Percentiles rank a stretch among this genome's conserved stretches.
Evolutionary conservation across 176 grass and related monocot species (phyloP).

Genomic region (Eleusine coracana): DNA sequence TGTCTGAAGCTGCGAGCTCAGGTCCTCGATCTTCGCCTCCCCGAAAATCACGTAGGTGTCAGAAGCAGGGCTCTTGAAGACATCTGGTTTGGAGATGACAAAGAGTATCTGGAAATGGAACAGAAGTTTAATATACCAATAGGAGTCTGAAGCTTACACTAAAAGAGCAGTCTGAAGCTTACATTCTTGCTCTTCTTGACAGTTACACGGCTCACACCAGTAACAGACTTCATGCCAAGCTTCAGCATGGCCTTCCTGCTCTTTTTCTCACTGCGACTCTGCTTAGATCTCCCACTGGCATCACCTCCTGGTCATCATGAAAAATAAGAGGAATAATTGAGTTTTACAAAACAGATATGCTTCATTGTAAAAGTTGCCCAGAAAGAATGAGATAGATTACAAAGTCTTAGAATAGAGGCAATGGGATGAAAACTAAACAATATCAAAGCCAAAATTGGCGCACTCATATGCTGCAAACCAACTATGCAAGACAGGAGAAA

Average conservation of each 20-base stretch:
- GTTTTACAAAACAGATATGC: background rate
- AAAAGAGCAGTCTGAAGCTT: background rate
- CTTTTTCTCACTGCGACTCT: slow-evolving; percentile 83
- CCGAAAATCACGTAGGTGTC: slow-evolving; percentile 84
- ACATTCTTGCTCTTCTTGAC: slow-evolving; percentile 87
- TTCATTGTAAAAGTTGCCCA: too few species aligned
- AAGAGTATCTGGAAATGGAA: slow-evolving; percentile 50
- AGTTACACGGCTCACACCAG: slow-evolving; percentile 80
- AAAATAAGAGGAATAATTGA: background rate
- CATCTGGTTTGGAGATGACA: slow-evolving; percentile 74
- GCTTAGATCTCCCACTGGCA: slow-evolving; percentile 70
- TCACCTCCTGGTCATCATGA: slow-evolving; percentile 53
- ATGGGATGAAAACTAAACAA: background rate
- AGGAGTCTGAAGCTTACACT: background rate
- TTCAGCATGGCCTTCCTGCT: slow-evolving; percentile 84
- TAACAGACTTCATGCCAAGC: slow-evolving; percentile 78
- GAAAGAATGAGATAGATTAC: background rate
- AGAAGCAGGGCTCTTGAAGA: slow-evolving; percentile 73
- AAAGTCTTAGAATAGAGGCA: background rate
- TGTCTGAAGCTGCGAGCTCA: slow-evolving; percentile 62
- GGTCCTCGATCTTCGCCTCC: slow-evolving; percentile 69
- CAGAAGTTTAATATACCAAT: background rate
- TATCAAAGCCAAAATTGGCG: too few species aligned
- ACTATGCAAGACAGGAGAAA: too few species aligned
- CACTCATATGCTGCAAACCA: too few species aligned